Base-by-base conservation (phyloP, 2,329 filamentous ascomycete species). In the Calycina marina region DNA sequence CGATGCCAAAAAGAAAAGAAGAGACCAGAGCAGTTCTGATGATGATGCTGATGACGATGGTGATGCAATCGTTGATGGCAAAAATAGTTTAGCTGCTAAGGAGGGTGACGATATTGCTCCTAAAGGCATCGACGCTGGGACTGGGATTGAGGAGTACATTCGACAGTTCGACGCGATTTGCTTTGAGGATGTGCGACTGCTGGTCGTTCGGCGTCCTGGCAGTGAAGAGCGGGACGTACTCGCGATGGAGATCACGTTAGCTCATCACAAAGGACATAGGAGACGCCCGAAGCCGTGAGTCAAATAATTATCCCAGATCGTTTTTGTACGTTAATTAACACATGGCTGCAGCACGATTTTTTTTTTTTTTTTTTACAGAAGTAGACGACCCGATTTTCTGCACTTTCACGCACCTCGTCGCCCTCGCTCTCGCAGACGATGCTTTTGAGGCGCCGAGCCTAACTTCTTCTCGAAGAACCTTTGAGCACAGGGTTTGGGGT, bases 311-410 rank as follows among this genome's bases (percentile, higher is more conserved):
- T 25, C 16, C n/a, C 4, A 18, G 15, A 25, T 13, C 26, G 20
- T n/a, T 24, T 20, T 26, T n/a, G 27, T 27, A 14, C 30, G 25
- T 30, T 30, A 36, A 37, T 34, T 40, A 38, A n/a, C 8, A 40
- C 27, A 25, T 32, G n/a, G n/a, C 13, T 15, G 13, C 34, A 15
- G 28, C 6, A 43, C 33, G 14, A 43, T 31, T 12, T 42, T 41
- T 28, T 41, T 44, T 26, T 40, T 43, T 32, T 41, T 28, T 41
- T 44, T 26, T 40, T 43, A 31, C 37, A 37, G 6, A 16, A 45
- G 32, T 36, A 44, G 28, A 27, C 39, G 30, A 14, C 14, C 38
- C 31, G 3, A 44, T 45, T 10, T 38, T 45, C 14, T 45, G 25
- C 41, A 28, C 35, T 18, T 37, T 45, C 11, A 38, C 29, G 4